These are phyloP conservation scores for Plantago rigida DNA, from an alignment of 305 asterid species.

Conservation along the genomic window DNA sequence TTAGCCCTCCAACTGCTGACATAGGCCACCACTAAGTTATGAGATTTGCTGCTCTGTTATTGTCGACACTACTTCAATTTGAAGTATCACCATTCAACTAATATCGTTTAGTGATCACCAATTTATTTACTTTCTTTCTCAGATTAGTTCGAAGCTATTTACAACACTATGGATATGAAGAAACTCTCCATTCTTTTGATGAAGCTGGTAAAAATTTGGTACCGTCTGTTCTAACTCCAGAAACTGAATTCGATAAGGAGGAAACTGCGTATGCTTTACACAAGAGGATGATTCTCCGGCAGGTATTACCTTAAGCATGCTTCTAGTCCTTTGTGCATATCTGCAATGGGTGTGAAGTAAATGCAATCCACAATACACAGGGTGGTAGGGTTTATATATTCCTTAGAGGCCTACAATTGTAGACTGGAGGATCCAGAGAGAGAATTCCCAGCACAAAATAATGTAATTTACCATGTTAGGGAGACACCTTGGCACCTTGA, in stretches of 20 bases:
- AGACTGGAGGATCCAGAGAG: too few species aligned
- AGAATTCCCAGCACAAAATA: too few species aligned
- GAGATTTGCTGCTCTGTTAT: conserved; percentile 10
- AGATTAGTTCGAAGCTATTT: conserved; percentile 81
- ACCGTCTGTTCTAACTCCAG: conserved; percentile 60
- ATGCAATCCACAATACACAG: too few species aligned
- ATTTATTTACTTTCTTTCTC: conserved; percentile 26
- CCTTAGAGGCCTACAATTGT: not conserved
- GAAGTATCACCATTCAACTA: conserved; percentile 3
- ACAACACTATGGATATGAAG: conserved; percentile 87
- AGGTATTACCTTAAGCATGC: conserved; percentile 44
- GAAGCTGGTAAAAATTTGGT: conserved; percentile 54
- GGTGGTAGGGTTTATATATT: not conserved
- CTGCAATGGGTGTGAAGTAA: not conserved
- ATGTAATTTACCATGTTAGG: too few species aligned
- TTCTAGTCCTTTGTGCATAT: not conserved
- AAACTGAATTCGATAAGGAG: conserved; percentile 46
- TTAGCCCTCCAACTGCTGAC: not conserved
- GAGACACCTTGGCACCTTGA: too few species aligned
- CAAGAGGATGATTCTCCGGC: conserved; percentile 67
- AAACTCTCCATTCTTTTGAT: conserved; percentile 61
- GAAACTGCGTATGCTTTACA: conserved; percentile 44
- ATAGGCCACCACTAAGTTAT: conserved; percentile 2
- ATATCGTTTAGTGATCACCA: conserved; percentile 12
- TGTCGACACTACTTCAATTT: conserved; percentile 1